Evolutionary conservation across 441 rosid species (phyloP).

Genomic region (Flueggea neowawraea): DNA sequence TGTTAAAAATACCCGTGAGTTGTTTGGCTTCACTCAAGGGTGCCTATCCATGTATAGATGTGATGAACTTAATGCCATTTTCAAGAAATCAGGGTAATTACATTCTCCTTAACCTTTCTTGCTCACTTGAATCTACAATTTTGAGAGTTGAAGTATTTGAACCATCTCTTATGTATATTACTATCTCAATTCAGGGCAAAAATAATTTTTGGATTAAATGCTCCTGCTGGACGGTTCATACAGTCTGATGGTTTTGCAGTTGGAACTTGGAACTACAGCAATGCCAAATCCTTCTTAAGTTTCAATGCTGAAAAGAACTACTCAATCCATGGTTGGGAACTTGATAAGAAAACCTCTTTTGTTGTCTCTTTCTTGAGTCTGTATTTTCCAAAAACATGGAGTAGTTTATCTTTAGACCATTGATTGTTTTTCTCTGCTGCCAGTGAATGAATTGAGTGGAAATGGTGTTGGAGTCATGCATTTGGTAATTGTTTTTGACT

Average conservation of each 20-base stretch:
- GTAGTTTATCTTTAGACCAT: no score
- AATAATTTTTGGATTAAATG: conserved; percentile 84
- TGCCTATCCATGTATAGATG: conserved; percentile 81
- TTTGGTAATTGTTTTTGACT: conserved; percentile 46
- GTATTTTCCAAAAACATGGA: no score
- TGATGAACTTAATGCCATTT: conserved; percentile 81
- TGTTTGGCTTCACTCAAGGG: conserved; percentile 81
- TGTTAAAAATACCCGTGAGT: conserved; percentile 38
- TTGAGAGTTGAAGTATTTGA: no score
- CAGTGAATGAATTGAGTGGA: no score
- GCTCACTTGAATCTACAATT: no score
- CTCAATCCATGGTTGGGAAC: conserved; percentile 82
- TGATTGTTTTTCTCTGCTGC: no score
- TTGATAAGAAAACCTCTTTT: conserved; percentile 44
- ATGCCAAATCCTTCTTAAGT: conserved; percentile 73
- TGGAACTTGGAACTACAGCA: conserved; percentile 81
- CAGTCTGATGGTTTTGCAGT: conserved; percentile 42
- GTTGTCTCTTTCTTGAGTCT: no score
- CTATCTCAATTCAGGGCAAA: conserved; percentile 46
- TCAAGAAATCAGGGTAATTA: conserved; percentile 62
- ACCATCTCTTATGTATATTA: no score
- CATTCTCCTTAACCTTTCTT: no score
- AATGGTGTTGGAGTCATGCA: no score
- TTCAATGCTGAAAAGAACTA: conserved; percentile 59
- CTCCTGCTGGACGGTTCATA: conserved; percentile 57